These are phyloP conservation scores for Symbiodinium pilosum DNA, from an alignment of 73 alveolate genomes.

Conservation along the genomic window DNA sequence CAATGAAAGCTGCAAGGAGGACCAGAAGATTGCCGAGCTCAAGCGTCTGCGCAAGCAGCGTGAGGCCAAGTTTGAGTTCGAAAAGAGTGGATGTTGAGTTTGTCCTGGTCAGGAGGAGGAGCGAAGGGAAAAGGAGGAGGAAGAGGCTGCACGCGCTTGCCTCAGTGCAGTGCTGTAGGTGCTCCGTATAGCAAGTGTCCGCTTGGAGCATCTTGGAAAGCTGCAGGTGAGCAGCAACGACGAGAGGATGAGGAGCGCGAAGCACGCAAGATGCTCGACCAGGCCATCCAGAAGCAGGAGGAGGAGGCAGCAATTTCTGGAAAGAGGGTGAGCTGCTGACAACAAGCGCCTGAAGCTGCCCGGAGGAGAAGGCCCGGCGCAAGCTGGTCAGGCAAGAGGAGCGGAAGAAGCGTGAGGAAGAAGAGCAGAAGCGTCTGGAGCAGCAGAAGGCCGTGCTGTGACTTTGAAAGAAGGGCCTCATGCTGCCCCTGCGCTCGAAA, in stretches of 20 bases:
- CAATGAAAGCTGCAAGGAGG: neutral
- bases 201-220: neutral
- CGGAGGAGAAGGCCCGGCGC: neutral
- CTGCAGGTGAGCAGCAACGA: neutral
- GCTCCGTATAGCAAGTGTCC: neutral
- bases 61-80: neutral
- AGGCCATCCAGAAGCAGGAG: constrained; percentile 16
- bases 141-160: neutral
- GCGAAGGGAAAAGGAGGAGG: neutral
- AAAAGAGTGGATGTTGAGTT: too few species aligned
- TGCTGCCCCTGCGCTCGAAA: too few species aligned
- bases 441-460: constrained; percentile 7
- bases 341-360: neutral
- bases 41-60: constrained; percentile 19
- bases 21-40: neutral
- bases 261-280: neutral
- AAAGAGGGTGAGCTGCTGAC: too few species aligned
- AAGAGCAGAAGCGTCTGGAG: neutral
- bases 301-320: constrained; percentile 9
- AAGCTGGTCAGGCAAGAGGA: constrained; percentile 1
- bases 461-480: too few species aligned
- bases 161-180: neutral
- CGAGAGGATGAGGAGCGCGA: constrained; percentile 15
- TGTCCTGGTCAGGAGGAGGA: neutral
- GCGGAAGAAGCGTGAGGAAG: constrained; percentile 5